Base-by-base conservation (phyloP, 2,329 filamentous ascomycete species). In the Alternaria gansuensis region DNA sequence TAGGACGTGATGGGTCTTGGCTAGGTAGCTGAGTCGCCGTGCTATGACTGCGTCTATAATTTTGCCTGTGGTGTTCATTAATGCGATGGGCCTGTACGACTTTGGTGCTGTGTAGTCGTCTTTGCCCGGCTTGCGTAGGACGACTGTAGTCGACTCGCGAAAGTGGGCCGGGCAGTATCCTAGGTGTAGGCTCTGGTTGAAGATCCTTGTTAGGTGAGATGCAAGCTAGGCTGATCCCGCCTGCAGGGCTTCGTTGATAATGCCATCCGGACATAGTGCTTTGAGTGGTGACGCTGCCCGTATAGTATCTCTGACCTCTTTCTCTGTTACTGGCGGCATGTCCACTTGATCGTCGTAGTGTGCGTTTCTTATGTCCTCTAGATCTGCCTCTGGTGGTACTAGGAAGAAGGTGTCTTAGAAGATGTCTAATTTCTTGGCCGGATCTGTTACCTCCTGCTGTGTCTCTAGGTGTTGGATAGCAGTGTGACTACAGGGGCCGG, bases 11-110 rank as follows among this genome's bases (percentile, higher is more conserved):
- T 70, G 45, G 41, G 36, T 62, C 45, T 67, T 57, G 31, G 54
- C 65, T 41, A 64, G 44, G 26, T 66, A 39, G 24, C 26, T 66
- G 5, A 66, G 56, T n/a, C 61, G 57, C 21, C 34, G 33, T 23
- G 68, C 65, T n/a, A 73, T 44, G 6, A 75, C 54, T 33, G 59
- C 45, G 13, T 76, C 73, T 21, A 77, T 61, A 4, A 64, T 56
- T 43, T 76, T 76, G 21, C 72, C 66, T 7, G 70, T 56, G 5
- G 69, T 76, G 54, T 71, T 69, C 2, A 74, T 54, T 3, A 73
- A 53, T 17, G 67, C 66, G 26, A 70, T 72, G 2, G 67, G 72
- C 10, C 64, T 43, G 56, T 75, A 75, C 37, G 57, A 41, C 44
- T 72, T 76, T 0, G 64, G 59, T 40, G 54, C 46, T 6, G 53